These are phyloP conservation scores for Botrytis sinoallii DNA, from an alignment of 2,329 filamentous ascomycete species.

Conservation along the genomic window DNA sequence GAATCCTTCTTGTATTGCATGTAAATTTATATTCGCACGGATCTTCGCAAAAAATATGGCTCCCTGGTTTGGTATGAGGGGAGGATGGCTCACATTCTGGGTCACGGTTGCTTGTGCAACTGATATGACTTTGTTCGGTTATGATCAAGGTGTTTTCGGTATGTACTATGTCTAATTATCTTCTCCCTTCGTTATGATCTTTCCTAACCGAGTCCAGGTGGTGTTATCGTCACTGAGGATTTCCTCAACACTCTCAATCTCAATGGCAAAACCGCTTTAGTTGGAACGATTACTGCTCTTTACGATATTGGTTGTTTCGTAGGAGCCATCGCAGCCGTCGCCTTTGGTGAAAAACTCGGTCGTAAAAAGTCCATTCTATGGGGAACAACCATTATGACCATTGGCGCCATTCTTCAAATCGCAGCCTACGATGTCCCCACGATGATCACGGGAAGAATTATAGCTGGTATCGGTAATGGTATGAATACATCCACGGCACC, in stretches of 20 bases:
- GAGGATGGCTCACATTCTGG: slow-evolving; percentile 56
- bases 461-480: slow-evolving; percentile 74
- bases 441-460: slow-evolving; percentile 61
- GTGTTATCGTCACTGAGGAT: slow-evolving; percentile 47
- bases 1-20: neutral
- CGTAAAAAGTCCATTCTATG: slow-evolving; percentile 30
- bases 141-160: slow-evolving; percentile 48
- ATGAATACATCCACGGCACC: slow-evolving; percentile 46
- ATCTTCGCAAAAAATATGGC: slow-evolving; percentile 3
- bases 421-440: slow-evolving; percentile 52
- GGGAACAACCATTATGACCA: slow-evolving; percentile 29
- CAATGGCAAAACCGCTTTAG: slow-evolving; percentile 19
- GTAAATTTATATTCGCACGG: slow-evolving; percentile 3
- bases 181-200: neutral
- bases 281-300: slow-evolving; percentile 48
- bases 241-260: slow-evolving; percentile 41
- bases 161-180: neutral
- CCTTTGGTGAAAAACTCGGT: slow-evolving; percentile 40
- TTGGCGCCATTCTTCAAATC: slow-evolving; percentile 35
- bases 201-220: slow-evolving; percentile 32
- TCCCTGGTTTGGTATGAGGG: slow-evolving; percentile 50
- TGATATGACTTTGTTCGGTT: slow-evolving; percentile 45
- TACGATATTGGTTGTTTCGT: slow-evolving; percentile 49
- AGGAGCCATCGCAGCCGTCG: slow-evolving; percentile 39
- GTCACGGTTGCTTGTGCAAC: slow-evolving; percentile 48